These are phyloP conservation scores for Leccinum pachyderme DNA, from an alignment of 1,284 basidiomycete genomes.

Conservation along the genomic window DNA sequence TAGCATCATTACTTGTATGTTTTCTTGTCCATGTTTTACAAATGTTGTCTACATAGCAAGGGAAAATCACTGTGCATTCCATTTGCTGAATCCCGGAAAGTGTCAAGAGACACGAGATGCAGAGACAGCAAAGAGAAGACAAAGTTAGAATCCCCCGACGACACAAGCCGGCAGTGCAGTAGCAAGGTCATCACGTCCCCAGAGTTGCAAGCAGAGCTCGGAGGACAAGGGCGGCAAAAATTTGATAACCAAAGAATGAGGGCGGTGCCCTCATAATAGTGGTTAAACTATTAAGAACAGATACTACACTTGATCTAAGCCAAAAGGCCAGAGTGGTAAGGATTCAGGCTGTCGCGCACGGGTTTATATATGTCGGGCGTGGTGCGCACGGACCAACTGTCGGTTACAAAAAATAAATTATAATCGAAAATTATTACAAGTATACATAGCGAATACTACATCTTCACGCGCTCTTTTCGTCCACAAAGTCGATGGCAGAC, in stretches of 20 bases:
- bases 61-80: not conserved
- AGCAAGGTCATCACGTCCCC: constrained; percentile 34
- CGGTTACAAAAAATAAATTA: not conserved
- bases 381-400: constrained; percentile 16
- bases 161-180: constrained; percentile 33
- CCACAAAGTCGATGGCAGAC: constrained; percentile 49
- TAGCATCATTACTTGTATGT: constrained; percentile 5
- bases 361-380: constrained; percentile 8
- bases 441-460: too few species aligned
- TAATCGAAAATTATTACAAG: not conserved
- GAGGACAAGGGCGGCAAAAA: constrained; percentile 32
- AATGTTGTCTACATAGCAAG: not conserved
- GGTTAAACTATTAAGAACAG: constrained; percentile 37
- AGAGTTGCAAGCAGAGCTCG: constrained; percentile 38
- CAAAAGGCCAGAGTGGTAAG: constrained; percentile 90
- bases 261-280: constrained; percentile 37
- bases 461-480: constrained; percentile 25
- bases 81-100: constrained; percentile 3
- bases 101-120: not conserved
- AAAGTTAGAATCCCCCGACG: constrained; percentile 29
- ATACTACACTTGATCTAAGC: constrained; percentile 97
- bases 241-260: constrained; percentile 35
- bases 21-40: not conserved
- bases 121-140: constrained; percentile 6
- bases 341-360: constrained; percentile 12